A percentile compares a stretch with the other conserved stretches of the same genome.
Evolutionary conservation across 305 asterid genomes (phyloP).

Genomic region (Fraxinus albicans): DNA sequence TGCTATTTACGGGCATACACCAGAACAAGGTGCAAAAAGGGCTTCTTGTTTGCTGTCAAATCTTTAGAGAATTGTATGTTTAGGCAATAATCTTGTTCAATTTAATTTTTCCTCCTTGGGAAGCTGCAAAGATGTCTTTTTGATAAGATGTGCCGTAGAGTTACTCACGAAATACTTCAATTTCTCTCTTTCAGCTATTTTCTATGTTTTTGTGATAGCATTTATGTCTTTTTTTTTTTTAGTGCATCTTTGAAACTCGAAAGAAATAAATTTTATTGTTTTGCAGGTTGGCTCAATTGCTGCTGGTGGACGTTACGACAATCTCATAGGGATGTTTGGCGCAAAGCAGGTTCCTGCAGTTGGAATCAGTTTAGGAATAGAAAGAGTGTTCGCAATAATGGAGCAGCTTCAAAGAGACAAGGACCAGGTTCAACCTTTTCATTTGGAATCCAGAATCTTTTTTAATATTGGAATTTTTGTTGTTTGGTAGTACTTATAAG

Average conservation of each 20-base stretch:
- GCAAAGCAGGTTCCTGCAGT: constrained; percentile 85
- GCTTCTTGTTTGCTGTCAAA: neutral
- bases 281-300: constrained; percentile 91
- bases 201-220: neutral
- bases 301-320: constrained; percentile 97
- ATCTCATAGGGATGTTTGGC: constrained; percentile 84
- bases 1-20: neutral
- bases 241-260: neutral
- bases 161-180: neutral
- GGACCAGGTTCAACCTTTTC: constrained; percentile 50
- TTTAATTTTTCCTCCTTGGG: neutral
- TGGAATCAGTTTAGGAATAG: constrained; percentile 93
- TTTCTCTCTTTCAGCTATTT: neutral
- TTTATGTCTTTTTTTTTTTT: neutral
- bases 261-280: neutral
- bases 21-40: neutral
- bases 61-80: neutral
- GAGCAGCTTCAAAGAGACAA: constrained; percentile 70
- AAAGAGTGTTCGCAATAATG: constrained; percentile 84
- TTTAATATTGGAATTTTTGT: neutral
- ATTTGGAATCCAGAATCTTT: neutral
- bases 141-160: neutral
- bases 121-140: neutral
- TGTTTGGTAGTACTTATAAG: neutral
- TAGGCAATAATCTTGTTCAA: neutral